phyloP scores from a whole-genome alignment of 805 yeast genomes.

The Wickerhamiella parazyma region DNA sequence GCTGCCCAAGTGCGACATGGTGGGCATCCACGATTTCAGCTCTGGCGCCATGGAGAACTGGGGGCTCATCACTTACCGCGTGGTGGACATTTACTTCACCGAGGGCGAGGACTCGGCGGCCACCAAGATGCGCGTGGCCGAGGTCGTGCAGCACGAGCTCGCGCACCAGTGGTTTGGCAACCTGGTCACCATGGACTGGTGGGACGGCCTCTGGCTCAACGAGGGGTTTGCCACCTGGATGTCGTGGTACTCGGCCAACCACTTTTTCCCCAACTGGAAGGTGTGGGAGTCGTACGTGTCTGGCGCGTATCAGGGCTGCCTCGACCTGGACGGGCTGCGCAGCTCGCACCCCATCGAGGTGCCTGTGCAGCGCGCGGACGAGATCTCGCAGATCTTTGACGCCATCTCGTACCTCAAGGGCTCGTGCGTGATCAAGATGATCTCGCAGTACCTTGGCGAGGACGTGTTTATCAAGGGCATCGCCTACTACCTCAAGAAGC shows the following conservation, averaged over 20 bases:
- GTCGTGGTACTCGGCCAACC: conserved; percentile 55
- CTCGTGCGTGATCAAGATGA: conserved; percentile 64
- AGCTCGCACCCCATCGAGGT: conserved; percentile 73
- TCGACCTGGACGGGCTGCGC: conserved; percentile 57
- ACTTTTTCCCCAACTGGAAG: conserved; percentile 70
- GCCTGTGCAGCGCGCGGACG: conserved; percentile 63
- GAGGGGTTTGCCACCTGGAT: conserved; percentile 88
- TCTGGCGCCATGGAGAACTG: conserved; percentile 91
- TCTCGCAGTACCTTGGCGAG: conserved; percentile 55
- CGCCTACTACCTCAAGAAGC: conserved; percentile 47
- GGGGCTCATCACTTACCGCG: conserved; percentile 64
- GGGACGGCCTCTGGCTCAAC: conserved; percentile 84
- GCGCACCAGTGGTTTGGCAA: conserved; percentile 93
- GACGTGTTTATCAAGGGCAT: conserved; percentile 63
- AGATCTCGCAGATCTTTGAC: conserved; percentile 72
- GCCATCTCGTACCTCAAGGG: conserved; percentile 73
- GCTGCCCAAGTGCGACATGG: conserved; percentile 64
- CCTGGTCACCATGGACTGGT: conserved; percentile 83
- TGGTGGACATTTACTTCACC: conserved; percentile 49
- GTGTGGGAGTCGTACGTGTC: conserved; percentile 66
- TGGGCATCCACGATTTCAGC: conserved; percentile 66
- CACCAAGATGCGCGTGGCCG: conserved; percentile 59
- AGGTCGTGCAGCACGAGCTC: conserved; percentile 72
- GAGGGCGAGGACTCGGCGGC: conserved; percentile 48
- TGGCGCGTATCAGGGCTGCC: conserved; percentile 61